Percentiles rank a stretch among this genome's conserved stretches.
Conservation (phyloP, 371 early-diverging fungal genomes). For the Mucor ambiguus region DNA sequence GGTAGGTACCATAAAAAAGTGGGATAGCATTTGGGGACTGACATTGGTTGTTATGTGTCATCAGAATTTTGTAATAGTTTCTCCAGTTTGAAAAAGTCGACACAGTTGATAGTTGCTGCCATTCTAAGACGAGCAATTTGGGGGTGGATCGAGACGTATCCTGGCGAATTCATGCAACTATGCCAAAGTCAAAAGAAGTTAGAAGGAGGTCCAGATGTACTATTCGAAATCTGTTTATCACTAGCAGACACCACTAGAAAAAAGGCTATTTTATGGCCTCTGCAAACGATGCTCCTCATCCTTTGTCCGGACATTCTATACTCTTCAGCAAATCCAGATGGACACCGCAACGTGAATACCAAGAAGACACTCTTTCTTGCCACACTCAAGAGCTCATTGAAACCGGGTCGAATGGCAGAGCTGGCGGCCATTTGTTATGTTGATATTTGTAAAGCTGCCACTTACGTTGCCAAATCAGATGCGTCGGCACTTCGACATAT, state of each 20-base stretch:
- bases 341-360: slow-evolving; percentile 31
- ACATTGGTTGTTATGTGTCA: background rate
- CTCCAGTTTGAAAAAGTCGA: slow-evolving; percentile 66
- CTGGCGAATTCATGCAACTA: slow-evolving; percentile 73
- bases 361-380: slow-evolving; percentile 72
- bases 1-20: slow-evolving; percentile 37
- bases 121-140: slow-evolving; percentile 79
- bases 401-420: slow-evolving; percentile 67
- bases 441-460: slow-evolving; percentile 80
- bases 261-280: slow-evolving; percentile 80
- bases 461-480: slow-evolving; percentile 69
- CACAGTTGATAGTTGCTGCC: slow-evolving; percentile 70
- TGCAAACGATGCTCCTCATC: slow-evolving; percentile 79
- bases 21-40: background rate
- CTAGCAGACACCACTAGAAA: slow-evolving; percentile 73
- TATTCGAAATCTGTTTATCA: slow-evolving; percentile 76
- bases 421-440: slow-evolving; percentile 78
- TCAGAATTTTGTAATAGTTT: slow-evolving; percentile 69
- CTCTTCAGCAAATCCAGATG: slow-evolving; percentile 50
- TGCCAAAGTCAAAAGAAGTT: slow-evolving; percentile 72
- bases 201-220: slow-evolving; percentile 76
- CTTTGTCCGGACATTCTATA: slow-evolving; percentile 81
- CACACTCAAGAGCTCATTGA: slow-evolving; percentile 64
- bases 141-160: slow-evolving; percentile 89
- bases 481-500: slow-evolving; percentile 66